Evolutionary conservation across 345 rosid species (phyloP), one percentile per base, ranked within the genome.

Genomic region (rapeseed (Brassica napus)): DNA sequence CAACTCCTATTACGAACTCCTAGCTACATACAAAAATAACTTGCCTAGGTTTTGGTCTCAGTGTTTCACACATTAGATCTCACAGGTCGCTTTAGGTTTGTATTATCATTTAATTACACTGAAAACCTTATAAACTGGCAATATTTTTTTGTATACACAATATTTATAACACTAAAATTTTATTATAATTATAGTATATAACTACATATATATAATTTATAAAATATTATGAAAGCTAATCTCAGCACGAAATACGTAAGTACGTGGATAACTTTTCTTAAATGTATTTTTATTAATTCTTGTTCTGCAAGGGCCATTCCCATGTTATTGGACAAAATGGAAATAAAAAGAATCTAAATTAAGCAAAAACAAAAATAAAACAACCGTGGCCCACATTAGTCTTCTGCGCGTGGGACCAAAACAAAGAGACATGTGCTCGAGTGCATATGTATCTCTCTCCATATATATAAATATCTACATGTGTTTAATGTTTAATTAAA

Each of bases 321-420:
- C 80, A 81, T 81, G 77, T 81, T 75, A 81, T 81, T 76, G 83
- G 83, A 76, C 80, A 58, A n/a, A 23, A 15, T 14, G 9, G 37
- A 32, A 73, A 71, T 64, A 57, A 69, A 81, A 71, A 49, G 57
- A 12, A 12, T 2, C 55, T 47, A 47, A 1, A 47, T 1, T 14
- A 47, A 47, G 55, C 55, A 47, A 47, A 47, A 47, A 12, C 15
- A 47, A 47, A 47, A 47, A 44, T 10, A 11, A 67, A 79, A 73
- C 54, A 79, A 57, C 61, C 62, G 74, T 76, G 61, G 7, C 69
- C 69, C 69, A 76, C 77, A 21, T 42, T 8, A 39, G 69, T 65
- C 59, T 58, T 65, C 57, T 71, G 68, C 68, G 76, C 34, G 73
- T 81, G 69, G 83, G 73, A 23, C 77, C 69, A 28, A 23, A 11